phyloP scores from a whole-genome alignment of 1,284 basidiomycete species.

The Sphagnurus paluster region DNA sequence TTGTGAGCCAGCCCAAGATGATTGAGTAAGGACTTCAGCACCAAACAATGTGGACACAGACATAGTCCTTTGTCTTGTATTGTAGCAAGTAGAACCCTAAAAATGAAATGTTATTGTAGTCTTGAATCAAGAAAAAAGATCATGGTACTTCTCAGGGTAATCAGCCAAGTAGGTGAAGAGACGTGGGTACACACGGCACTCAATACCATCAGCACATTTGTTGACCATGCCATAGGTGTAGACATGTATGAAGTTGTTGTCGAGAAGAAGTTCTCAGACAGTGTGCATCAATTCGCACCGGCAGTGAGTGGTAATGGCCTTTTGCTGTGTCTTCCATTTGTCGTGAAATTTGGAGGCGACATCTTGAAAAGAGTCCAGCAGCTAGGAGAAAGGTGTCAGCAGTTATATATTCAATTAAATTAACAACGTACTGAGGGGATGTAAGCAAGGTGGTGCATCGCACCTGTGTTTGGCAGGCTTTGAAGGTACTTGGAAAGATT shows the following conservation, averaged over 20 bases:
- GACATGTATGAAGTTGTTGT: slow-evolving; percentile 11
- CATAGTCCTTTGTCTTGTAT: slow-evolving; percentile 30
- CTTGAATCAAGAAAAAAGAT: neutral
- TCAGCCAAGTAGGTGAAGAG: slow-evolving; percentile 34
- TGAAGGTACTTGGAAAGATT: slow-evolving; percentile 27
- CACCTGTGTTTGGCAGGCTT: slow-evolving; percentile 18
- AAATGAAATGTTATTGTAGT: neutral
- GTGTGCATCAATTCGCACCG: slow-evolving; percentile 26
- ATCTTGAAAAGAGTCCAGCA: slow-evolving; percentile 30
- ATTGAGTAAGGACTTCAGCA: slow-evolving; percentile 20
- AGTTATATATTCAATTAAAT: neutral
- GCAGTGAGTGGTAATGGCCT: slow-evolving; percentile 17
- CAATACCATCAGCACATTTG: slow-evolving; percentile 23
- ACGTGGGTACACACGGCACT: slow-evolving; percentile 25
- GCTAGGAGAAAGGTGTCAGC: neutral
- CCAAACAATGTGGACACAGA: slow-evolving; percentile 35
- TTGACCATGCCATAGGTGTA: slow-evolving; percentile 25
- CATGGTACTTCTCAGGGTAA: slow-evolving; percentile 29
- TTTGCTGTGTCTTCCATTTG: slow-evolving; percentile 14
- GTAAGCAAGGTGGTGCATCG: slow-evolving; percentile 29
- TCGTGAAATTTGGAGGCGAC: slow-evolving; percentile 11
- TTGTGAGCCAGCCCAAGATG: slow-evolving; percentile 5
- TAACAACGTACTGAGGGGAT: slow-evolving; percentile 27
- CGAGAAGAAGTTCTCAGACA: slow-evolving; percentile 20
- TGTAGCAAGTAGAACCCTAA: slow-evolving; percentile 33